Evolutionary conservation across 148 eudicot genomes (phyloP).

Genomic region (Euryodendron excelsum): DNA sequence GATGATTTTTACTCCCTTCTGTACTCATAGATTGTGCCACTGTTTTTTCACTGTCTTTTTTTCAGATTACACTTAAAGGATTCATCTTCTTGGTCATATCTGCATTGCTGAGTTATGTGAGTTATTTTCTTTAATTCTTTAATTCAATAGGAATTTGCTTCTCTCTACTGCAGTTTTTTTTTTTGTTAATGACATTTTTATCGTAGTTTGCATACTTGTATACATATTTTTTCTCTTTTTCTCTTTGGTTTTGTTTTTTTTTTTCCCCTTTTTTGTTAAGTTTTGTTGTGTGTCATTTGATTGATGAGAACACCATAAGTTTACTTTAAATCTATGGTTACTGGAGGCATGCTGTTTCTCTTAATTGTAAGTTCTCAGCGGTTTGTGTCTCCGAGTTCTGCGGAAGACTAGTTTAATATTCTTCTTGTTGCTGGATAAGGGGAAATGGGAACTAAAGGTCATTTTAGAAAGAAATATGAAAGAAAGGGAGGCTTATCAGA

Average conservation of each 20-base stretch:
- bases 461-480: neutral
- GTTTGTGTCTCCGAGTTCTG: neutral
- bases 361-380: neutral
- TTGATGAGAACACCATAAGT: neutral
- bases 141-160: neutral
- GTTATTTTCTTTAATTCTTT: constrained; percentile 5
- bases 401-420: neutral
- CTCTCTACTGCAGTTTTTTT: neutral
- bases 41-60: neutral
- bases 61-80: constrained; percentile 83
- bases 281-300: neutral
- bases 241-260: neutral
- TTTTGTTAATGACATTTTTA: neutral
- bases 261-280: neutral
- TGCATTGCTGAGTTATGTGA: constrained; percentile 71
- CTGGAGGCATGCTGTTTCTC: neutral
- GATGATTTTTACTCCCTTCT: neutral
- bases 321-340: neutral
- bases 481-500: neutral
- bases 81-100: constrained; percentile 69
- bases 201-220: neutral
- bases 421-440: neutral
- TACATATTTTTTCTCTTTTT: neutral
- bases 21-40: neutral
- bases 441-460: neutral